Conservation (phyloP, 495 filamentous ascomycete species). For the Aspergillus sparsus region DNA sequence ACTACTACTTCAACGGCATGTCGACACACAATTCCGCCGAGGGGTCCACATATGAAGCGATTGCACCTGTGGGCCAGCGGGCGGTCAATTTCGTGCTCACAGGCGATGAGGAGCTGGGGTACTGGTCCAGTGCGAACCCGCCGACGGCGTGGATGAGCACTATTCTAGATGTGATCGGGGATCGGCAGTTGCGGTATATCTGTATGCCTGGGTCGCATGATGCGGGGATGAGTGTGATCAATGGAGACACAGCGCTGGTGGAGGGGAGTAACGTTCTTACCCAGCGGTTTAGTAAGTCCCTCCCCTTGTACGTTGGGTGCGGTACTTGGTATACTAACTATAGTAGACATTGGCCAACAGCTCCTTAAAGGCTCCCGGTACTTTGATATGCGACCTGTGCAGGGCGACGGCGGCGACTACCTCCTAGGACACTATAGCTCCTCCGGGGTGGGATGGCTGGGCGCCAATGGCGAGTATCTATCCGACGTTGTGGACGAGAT, state of each 20-base stretch:
- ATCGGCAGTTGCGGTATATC: background rate
- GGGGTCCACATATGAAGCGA: too few relatives aligned
- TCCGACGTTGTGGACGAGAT: background rate
- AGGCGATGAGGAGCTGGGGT: background rate
- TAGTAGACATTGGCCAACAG: background rate
- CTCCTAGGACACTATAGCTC: background rate
- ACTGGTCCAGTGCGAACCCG: background rate
- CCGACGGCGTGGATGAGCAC: background rate
- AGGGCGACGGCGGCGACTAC: background rate
- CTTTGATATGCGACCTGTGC: background rate
- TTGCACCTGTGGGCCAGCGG: too few relatives aligned
- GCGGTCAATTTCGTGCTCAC: background rate
- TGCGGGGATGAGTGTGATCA: background rate
- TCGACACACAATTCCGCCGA: too few relatives aligned
- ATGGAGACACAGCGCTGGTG: background rate
- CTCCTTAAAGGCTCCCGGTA: background rate
- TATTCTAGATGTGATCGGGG: background rate
- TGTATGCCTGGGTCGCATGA: background rate
- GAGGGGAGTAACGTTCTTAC: too few relatives aligned
- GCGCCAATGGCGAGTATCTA: background rate
- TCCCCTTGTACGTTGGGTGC: too few relatives aligned
- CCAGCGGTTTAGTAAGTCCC: too few relatives aligned
- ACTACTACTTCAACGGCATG: too few relatives aligned
- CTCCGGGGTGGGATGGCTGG: background rate
- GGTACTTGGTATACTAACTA: too few relatives aligned